A percentile compares a stretch with the other conserved stretches of the same genome.
These are phyloP conservation scores for Naganishia randhawae DNA, from an alignment of 768 basidiomycete genomes.

Conservation along the genomic window DNA sequence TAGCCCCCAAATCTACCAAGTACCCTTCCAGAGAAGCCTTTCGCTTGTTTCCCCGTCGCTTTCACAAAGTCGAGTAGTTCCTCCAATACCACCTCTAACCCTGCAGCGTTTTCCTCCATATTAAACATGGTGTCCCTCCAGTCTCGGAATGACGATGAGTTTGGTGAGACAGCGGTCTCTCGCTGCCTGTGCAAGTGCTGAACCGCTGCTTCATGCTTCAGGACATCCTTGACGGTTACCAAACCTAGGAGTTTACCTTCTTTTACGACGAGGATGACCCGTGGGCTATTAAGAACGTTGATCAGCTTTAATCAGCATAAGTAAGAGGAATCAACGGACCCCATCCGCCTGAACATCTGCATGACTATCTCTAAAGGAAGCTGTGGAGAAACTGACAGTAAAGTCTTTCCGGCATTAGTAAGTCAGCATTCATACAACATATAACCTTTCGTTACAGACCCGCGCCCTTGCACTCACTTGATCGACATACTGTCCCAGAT, in stretches of 20 bases:
- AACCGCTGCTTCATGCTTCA: constrained; percentile 67
- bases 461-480: constrained; percentile 60
- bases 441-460: background rate
- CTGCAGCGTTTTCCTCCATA: constrained; percentile 34
- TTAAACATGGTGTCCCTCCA: constrained; percentile 33
- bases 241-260: constrained; percentile 77
- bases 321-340: constrained; percentile 59
- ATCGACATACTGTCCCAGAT: constrained; percentile 82
- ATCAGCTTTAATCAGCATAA: constrained; percentile 5
- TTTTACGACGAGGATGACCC: constrained; percentile 90
- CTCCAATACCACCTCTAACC: constrained; percentile 37
- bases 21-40: background rate
- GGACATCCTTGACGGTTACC: constrained; percentile 91
- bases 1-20: background rate
- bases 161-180: background rate
- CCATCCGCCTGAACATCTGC: constrained; percentile 96
- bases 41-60: background rate
- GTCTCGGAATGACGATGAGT: constrained; percentile 16
- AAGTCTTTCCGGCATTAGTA: constrained; percentile 61
- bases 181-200: constrained; percentile 39
- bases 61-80: constrained; percentile 31
- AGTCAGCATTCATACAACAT: background rate
- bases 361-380: constrained; percentile 92
- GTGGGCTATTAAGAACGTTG: constrained; percentile 60
- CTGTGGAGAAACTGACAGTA: constrained; percentile 85